Conservation (phyloP, 177 flowering plant species). For the Telopea speciosissima region DNA sequence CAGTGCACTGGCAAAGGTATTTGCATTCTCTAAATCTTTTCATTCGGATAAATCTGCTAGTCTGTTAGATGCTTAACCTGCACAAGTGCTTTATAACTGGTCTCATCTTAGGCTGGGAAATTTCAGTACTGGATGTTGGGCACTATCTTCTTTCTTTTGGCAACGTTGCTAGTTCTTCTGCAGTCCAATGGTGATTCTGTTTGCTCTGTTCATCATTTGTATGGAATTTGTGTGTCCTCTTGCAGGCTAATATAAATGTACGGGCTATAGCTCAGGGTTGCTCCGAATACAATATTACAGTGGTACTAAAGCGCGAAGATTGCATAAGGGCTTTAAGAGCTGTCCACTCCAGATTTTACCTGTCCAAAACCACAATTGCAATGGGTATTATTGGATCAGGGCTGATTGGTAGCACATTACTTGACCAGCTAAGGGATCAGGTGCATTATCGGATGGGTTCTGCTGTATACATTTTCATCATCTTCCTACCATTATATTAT, state of each 20-base stretch:
- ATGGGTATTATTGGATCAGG: slow-evolving; percentile 98
- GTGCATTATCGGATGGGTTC: slow-evolving; percentile 22
- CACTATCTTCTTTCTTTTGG: too few relatives aligned
- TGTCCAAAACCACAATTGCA: slow-evolving; percentile 83
- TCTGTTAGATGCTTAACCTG: background rate
- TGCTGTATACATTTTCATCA: background rate
- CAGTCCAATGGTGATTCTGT: background rate
- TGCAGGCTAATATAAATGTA: slow-evolving; percentile 88
- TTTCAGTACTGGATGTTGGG: background rate
- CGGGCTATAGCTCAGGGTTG: slow-evolving; percentile 99
- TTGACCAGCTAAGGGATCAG: slow-evolving; percentile 95
- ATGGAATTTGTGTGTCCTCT: background rate
- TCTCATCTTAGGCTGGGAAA: too few relatives aligned
- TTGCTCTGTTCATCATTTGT: background rate
- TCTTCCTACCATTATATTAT: background rate
- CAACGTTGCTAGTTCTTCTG: background rate
- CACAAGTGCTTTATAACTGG: background rate
- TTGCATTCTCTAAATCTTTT: background rate
- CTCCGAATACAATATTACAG: slow-evolving; percentile 92
- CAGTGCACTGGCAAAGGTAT: slow-evolving; percentile 94
- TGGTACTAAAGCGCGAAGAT: slow-evolving; percentile 90
- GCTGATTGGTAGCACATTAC: slow-evolving; percentile 81
- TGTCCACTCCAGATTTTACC: slow-evolving; percentile 88
- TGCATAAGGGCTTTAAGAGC: slow-evolving; percentile 84
- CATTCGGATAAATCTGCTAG: background rate